Evolutionary conservation across 257 asterid genomes (phyloP).

Genomic region (Solanum piurae): DNA sequence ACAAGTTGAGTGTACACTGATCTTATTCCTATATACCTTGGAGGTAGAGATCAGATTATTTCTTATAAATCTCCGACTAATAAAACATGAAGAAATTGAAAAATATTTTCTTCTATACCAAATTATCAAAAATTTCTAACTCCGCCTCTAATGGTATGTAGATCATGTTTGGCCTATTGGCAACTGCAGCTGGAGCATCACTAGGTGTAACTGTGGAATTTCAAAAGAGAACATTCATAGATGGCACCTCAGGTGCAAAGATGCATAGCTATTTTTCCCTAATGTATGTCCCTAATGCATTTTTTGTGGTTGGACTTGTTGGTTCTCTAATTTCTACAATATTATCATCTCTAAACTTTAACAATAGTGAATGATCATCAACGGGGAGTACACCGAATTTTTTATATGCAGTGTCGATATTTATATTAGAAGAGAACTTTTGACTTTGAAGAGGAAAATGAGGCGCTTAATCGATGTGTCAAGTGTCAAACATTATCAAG

Average conservation of each 20-base stretch:
- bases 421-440: neutral
- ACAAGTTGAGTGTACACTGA: neutral
- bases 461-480: neutral
- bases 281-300: neutral
- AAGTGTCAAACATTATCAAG: neutral
- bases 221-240: neutral
- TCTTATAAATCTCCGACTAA: neutral
- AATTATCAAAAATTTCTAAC: neutral
- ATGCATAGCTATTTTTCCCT: neutral
- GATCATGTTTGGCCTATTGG: neutral
- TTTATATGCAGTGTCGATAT: neutral
- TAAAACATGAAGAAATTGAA: neutral
- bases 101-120: neutral
- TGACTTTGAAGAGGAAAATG: neutral
- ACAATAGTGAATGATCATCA: neutral
- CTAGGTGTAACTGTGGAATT: neutral
- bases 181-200: constrained; percentile 6
- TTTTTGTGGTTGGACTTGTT: neutral
- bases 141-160: neutral
- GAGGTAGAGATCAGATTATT: neutral
- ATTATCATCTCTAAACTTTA: neutral
- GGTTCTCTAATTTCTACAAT: neutral
- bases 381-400: too few relatives aligned
- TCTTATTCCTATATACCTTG: neutral
- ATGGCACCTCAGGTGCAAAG: neutral